Conservation (phyloP, 2,329 filamentous ascomycete species). For the Immersiporthe knoxdaviesiana region DNA sequence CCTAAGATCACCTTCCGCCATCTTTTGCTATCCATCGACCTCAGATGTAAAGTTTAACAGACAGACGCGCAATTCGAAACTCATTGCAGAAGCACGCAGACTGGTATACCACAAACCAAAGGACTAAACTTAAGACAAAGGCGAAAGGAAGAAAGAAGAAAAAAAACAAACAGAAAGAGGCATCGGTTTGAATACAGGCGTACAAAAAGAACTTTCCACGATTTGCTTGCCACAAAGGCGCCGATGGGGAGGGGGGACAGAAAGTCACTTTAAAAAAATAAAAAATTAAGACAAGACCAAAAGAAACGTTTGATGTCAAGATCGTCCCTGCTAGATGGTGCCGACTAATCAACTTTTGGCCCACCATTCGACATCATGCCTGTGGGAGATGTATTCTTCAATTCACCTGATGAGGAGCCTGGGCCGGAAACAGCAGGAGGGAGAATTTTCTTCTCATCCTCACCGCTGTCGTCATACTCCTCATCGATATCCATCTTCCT, state of each 20-base stretch:
- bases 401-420: constrained; percentile 52
- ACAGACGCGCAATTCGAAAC: not conserved
- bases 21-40: not conserved
- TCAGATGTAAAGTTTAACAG: not conserved
- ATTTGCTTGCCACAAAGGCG: not conserved
- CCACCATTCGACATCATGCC: constrained; percentile 28
- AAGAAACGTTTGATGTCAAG: not conserved
- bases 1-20: not conserved
- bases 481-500: constrained; percentile 97
- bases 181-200: not conserved
- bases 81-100: constrained; percentile 21
- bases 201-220: not conserved
- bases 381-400: constrained; percentile 56
- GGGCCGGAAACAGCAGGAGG: constrained; percentile 43
- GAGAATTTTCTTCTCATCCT: constrained; percentile 73
- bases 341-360: constrained; percentile 23
- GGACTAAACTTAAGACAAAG: not conserved
- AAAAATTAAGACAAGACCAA: too few species aligned
- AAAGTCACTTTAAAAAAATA: not conserved
- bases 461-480: constrained; percentile 92
- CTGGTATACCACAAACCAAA: constrained; percentile 21
- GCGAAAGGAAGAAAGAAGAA: not conserved
- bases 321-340: too few species aligned
- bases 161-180: constrained; percentile 12
- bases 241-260: not conserved